Evolutionary conservation across 176 grass and related monocot genomes (phyloP).

Genomic region (Paspalum notatum): DNA sequence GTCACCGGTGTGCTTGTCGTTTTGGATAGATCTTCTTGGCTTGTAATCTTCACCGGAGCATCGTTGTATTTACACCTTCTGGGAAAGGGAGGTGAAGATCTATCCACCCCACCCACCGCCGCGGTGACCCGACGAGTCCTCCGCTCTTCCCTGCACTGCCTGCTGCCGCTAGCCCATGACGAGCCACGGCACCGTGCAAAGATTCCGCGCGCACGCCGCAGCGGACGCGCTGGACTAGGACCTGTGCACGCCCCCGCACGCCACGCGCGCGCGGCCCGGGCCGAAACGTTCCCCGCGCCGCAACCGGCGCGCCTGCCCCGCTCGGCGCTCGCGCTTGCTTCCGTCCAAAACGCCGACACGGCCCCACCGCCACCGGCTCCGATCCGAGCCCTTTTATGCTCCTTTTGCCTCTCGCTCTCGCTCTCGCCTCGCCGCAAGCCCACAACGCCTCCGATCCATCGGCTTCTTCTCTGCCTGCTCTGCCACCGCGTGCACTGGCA

Average conservation of each 20-base stretch:
- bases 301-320: neutral
- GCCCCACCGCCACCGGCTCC: neutral
- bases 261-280: neutral
- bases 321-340: neutral
- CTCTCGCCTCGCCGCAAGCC: neutral
- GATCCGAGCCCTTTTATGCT: neutral
- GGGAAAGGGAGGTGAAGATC: too few species aligned
- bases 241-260: slow-evolving; percentile 41
- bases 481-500: neutral
- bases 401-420: neutral
- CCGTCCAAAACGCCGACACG: neutral
- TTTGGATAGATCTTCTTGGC: too few species aligned
- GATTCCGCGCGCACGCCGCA: slow-evolving; percentile 33
- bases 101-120: too few species aligned
- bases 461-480: neutral
- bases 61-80: too few species aligned
- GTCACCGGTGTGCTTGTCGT: too few species aligned
- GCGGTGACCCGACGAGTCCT: too few species aligned
- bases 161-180: too few species aligned
- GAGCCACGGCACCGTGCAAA: slow-evolving; percentile 27
- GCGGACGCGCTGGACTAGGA: neutral
- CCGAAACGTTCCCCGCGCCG: neutral
- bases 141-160: too few species aligned
- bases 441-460: neutral
- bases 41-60: too few species aligned